These are phyloP conservation scores for Phytophthora pluvialis DNA, from an alignment of 352 stramenopile genomes.

Conservation along the genomic window DNA sequence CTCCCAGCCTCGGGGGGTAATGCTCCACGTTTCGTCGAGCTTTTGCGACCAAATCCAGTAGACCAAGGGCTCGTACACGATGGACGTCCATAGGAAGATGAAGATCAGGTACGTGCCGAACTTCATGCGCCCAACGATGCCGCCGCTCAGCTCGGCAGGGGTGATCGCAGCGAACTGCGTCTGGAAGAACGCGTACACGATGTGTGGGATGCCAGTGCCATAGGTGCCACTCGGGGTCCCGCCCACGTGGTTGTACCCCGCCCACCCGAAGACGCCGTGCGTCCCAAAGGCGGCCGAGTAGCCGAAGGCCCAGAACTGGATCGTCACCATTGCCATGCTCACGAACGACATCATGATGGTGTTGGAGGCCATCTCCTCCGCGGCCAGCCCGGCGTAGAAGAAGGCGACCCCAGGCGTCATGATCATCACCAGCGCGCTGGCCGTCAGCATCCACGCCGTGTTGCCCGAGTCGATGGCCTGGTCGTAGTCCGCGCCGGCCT, in stretches of 20 bases:
- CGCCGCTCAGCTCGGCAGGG: conserved; percentile 73
- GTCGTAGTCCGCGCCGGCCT: conserved; percentile 43
- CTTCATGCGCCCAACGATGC: conserved; percentile 88
- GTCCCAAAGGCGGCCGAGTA: conserved; percentile 76
- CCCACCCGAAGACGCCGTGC: conserved; percentile 65
- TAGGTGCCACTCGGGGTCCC: conserved; percentile 54
- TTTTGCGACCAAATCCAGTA: conserved; percentile 87
- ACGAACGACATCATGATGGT: conserved; percentile 88
- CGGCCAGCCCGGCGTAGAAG: conserved; percentile 85
- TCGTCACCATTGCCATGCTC: conserved; percentile 75
- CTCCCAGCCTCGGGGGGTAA: conserved; percentile 62
- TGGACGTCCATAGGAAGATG: conserved; percentile 79
- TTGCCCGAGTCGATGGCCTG: conserved; percentile 56
- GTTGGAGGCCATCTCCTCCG: conserved; percentile 80
- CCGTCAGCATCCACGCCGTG: conserved; percentile 70
- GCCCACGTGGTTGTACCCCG: conserved; percentile 61
- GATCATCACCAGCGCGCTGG: conserved; percentile 70
- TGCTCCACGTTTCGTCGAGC: conserved; percentile 56
- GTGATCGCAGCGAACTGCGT: conserved; percentile 87
- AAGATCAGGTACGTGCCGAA: conserved; percentile 80
- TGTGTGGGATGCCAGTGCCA: conserved; percentile 64
- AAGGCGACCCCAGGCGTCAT: conserved; percentile 79
- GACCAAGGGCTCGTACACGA: conserved; percentile 87
- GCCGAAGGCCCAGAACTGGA: conserved; percentile 83
- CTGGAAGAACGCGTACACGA: conserved; percentile 83